phyloP scores from a whole-genome alignment of 306 rosid species.

The Lathyrus oleraceus region DNA sequence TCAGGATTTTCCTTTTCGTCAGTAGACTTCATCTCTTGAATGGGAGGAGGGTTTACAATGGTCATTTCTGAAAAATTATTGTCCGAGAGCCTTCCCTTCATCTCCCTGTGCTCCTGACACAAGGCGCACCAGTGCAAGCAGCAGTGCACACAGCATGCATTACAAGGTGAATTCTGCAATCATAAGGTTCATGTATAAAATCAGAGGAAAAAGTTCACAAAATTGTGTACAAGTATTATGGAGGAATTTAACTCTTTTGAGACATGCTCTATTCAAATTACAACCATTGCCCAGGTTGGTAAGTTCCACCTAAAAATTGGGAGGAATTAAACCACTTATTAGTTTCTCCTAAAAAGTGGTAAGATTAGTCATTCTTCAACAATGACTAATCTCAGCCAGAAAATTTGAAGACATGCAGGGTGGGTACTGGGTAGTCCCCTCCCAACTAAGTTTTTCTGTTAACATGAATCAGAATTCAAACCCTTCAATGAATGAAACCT shows the following conservation, averaged over 20 bases:
- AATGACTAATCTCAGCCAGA: neutral
- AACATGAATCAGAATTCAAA: neutral
- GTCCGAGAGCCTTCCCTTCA: slow-evolving; percentile 79
- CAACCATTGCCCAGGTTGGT: neutral
- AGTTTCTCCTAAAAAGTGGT: neutral
- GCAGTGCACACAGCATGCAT: slow-evolving; percentile 92
- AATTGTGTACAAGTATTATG: neutral
- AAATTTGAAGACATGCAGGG: neutral
- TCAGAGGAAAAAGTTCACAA: slow-evolving; percentile 3
- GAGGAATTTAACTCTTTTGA: neutral
- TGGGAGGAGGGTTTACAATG: slow-evolving; percentile 75
- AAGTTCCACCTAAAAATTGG: neutral
- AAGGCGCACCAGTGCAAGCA: slow-evolving; percentile 95
- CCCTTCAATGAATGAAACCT: neutral
- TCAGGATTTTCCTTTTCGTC: slow-evolving; percentile 49
- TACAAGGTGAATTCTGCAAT: slow-evolving; percentile 80
- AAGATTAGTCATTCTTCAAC: neutral
- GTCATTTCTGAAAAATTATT: slow-evolving; percentile 67
- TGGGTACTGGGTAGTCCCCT: neutral
- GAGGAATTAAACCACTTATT: neutral
- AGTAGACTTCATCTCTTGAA: slow-evolving; percentile 76
- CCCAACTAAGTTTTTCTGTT: neutral
- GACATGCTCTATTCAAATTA: slow-evolving; percentile 8
- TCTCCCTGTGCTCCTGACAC: slow-evolving; percentile 98
- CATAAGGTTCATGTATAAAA: slow-evolving; percentile 28